These are phyloP conservation scores for Suillus subaureus DNA, from an alignment of 768 basidiomycete genomes.

Conservation along the genomic window DNA sequence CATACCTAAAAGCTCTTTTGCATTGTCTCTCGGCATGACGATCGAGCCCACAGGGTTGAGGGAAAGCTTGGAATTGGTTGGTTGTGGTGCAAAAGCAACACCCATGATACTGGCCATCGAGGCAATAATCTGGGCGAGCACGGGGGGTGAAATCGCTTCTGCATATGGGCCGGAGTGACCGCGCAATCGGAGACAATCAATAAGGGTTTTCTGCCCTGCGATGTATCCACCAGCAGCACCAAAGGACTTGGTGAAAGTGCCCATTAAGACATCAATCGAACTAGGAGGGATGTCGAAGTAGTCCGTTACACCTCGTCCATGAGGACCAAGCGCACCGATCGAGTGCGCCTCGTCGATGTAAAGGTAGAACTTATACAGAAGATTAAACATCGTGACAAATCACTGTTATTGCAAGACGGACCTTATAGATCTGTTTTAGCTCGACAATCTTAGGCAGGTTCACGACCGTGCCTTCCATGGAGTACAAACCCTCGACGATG, in stretches of 20 bases:
- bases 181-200: conserved; percentile 78
- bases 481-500: conserved; percentile 94
- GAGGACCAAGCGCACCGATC: conserved; percentile 91
- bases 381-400: conserved; percentile 29
- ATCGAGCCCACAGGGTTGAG: conserved; percentile 36
- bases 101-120: conserved; percentile 99
- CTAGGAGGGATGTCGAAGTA: conserved; percentile 87
- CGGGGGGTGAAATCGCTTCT: conserved; percentile 88
- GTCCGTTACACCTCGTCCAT: conserved; percentile 93
- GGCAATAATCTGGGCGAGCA: conserved; percentile 87
- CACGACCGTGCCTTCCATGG: conserved; percentile 95
- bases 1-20: conserved; percentile 64
- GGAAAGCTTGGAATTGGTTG: conserved; percentile 25
- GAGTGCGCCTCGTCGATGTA: conserved; percentile 98
- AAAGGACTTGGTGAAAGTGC: conserved; percentile 96
- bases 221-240: conserved; percentile 96
- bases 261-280: conserved; percentile 93
- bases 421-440: conserved; percentile 95
- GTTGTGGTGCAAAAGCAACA: conserved; percentile 44
- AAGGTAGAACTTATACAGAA: conserved; percentile 83
- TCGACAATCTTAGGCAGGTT: conserved; percentile 82
- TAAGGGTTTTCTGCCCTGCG: conserved; percentile 76
- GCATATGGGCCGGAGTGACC: conserved; percentile 86
- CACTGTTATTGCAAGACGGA: conserved; percentile 29
- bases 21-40: conserved; percentile 31